Evolutionary conservation across 2,329 filamentous ascomycete genomes (phyloP), one percentile per base, ranked within the genome.

Genomic region (Ophiostoma fasciatum): DNA sequence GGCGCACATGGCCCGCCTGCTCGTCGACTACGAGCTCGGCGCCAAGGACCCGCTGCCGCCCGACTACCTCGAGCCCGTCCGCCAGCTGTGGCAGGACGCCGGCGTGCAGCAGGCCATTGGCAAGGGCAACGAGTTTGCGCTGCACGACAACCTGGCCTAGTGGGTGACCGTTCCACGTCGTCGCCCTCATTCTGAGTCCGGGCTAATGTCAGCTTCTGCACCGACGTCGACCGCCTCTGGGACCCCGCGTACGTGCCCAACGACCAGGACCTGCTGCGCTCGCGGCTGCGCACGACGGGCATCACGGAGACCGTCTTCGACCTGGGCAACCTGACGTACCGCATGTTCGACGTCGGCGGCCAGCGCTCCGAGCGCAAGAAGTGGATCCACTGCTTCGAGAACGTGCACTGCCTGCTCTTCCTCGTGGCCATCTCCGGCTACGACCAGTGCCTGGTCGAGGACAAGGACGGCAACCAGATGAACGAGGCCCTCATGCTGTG

Each of bases 351-450:
- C 51, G 85, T 93, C 31, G 85, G 85, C 54, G 85, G 85, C 39
- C 85, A 94, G 55, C 70, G 85, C 49, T 93, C 85, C 20, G 85
- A 94, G 59, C 79, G 85, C 43, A 93, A 93, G 70, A 94, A 94
- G 65, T 94, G 85, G 85, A 93, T 94, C 44, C 85, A 94, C 56
- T 90, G 85, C 53, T 94, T 94, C 54, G 85, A 94, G 56, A 90
- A 90, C 45, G 85, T 94, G 43, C 85, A 90, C 51, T 87, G 83
- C 47, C 67, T 96, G 36, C 66, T 96, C 28, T 96, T 96, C 61
- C 71, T 96, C 46, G 88, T 94, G 35, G 87, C 88, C 32, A 87
- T 96, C 48, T 94, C 85, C 45, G 88, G 88, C 41, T 96, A 94
- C 56, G 88, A 96, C 53, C 90, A 96, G 57, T 93, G 87, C 51